Percentiles rank a stretch among this genome's conserved stretches.
Conservation (phyloP, 768 basidiomycete species). For the Daedaleopsis nitida region DNA sequence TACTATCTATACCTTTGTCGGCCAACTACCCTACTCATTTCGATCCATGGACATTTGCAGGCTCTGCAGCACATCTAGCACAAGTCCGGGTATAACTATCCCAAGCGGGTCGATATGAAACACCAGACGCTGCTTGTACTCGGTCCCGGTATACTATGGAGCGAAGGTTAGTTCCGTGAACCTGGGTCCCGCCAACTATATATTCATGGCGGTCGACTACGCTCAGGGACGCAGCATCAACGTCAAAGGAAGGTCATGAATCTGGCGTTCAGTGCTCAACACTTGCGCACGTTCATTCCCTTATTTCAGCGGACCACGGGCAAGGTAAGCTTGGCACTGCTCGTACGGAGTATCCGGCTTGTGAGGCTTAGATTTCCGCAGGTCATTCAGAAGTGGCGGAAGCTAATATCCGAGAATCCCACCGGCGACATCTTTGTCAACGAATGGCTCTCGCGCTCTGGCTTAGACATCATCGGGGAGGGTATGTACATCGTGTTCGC, state of each 20-base stretch:
- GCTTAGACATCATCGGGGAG: conserved; percentile 27
- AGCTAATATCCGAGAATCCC: conserved; percentile 22
- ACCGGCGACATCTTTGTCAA: conserved; percentile 14
- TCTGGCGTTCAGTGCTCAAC: conserved; percentile 20
- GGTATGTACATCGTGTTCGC: conserved; percentile 5
- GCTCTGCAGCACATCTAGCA: conserved; percentile 30
- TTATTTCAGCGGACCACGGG: conserved; percentile 15
- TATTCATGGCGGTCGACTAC: neutral
- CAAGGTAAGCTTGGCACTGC: conserved; percentile 15
- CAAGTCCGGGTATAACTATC: conserved; percentile 28
- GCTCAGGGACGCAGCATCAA: conserved; percentile 18
- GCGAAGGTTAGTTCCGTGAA: neutral
- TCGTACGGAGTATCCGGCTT: neutral
- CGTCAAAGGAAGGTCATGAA: conserved; percentile 25
- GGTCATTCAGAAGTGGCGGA: neutral
- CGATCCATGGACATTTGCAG: neutral
- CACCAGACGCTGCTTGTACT: neutral
- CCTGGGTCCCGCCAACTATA: neutral
- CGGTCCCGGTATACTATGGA: conserved; percentile 10
- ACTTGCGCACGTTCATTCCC: conserved; percentile 22
- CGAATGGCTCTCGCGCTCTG: conserved; percentile 21
- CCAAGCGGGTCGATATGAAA: conserved; percentile 16
- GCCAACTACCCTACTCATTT: neutral
- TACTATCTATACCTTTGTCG: neutral
- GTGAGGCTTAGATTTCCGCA: neutral